Evolutionary conservation across 371 early-diverging fungal genomes (phyloP).

Genomic region (Syncephalastrum contaminatum): DNA sequence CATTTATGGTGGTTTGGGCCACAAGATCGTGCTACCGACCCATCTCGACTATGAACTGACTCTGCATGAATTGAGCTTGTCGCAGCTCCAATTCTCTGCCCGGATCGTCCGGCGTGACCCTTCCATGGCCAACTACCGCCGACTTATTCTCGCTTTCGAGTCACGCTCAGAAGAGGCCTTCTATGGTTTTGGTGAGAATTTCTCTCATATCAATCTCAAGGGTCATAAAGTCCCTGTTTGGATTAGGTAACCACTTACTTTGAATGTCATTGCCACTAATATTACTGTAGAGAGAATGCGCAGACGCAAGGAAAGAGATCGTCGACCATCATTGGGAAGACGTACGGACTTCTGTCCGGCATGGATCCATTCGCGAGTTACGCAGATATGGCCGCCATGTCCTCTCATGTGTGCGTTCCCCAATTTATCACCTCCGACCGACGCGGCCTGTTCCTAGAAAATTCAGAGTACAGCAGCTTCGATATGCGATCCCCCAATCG

Average conservation of each 20-base stretch:
- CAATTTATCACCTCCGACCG: constrained; percentile 48
- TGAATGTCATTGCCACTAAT: not conserved
- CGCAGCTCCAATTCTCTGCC: constrained; percentile 32
- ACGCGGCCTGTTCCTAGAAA: constrained; percentile 46
- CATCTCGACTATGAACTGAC: constrained; percentile 22
- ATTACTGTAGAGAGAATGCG: constrained; percentile 4
- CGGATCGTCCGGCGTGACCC: constrained; percentile 23
- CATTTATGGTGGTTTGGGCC: constrained; percentile 34
- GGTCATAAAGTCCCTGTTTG: constrained; percentile 50
- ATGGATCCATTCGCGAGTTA: too few relatives aligned
- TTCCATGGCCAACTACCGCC: constrained; percentile 27
- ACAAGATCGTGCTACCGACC: constrained; percentile 18
- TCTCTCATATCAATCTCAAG: constrained; percentile 33
- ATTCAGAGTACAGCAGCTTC: constrained; percentile 51
- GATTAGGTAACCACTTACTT: constrained; percentile 11
- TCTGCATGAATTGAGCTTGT: constrained; percentile 28
- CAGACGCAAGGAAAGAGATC: not conserved
- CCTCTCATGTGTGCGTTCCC: constrained; percentile 49
- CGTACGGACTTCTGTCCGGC: too few relatives aligned
- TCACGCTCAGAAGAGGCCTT: constrained; percentile 38
- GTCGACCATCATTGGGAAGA: too few relatives aligned
- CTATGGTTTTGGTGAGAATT: constrained; percentile 55
- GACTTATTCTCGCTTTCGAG: constrained; percentile 26
- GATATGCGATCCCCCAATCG: constrained; percentile 43
- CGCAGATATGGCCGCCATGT: too few relatives aligned